These are phyloP conservation scores for Camelina laxa DNA, from an alignment of 345 rosid species.

Conservation along the genomic window DNA sequence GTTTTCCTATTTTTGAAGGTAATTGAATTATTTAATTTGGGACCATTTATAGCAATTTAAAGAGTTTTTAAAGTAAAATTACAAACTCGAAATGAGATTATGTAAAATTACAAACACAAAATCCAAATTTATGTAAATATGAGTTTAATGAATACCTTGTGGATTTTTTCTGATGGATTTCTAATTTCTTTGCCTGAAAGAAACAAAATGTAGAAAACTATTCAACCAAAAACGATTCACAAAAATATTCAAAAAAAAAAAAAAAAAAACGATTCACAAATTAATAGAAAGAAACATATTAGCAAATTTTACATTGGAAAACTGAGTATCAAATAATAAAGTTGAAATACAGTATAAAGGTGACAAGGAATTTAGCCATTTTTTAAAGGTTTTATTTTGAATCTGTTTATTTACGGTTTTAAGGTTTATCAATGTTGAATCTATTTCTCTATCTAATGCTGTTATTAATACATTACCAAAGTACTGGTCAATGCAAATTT, in stretches of 20 bases:
- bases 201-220: neutral
- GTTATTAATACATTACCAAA: too few species aligned
- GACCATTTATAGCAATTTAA: too few species aligned
- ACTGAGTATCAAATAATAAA: slow-evolving; percentile 22
- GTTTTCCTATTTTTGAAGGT: too few species aligned
- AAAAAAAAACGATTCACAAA: neutral
- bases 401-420: neutral
- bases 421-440: slow-evolving; percentile 4
- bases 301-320: slow-evolving; percentile 14
- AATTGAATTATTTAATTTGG: too few species aligned
- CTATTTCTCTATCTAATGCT: slow-evolving; percentile 1
- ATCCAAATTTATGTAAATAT: too few species aligned
- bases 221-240: neutral
- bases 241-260: neutral
- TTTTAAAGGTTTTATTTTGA: neutral
- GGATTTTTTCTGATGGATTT: neutral
- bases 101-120: too few species aligned
- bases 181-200: slow-evolving; percentile 14
- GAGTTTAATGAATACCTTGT: slow-evolving; percentile 15
- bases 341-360: slow-evolving; percentile 2
- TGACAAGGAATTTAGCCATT: slow-evolving; percentile 15
- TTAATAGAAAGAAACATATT: neutral
- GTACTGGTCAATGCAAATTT: too few species aligned
- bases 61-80: too few species aligned
- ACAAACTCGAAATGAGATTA: too few species aligned